A percentile compares a stretch with the other conserved stretches of the same genome.
Conservation (phyloP, 1,139 yeast genomes). For the Debaryomycetaceae sp. region DNA sequence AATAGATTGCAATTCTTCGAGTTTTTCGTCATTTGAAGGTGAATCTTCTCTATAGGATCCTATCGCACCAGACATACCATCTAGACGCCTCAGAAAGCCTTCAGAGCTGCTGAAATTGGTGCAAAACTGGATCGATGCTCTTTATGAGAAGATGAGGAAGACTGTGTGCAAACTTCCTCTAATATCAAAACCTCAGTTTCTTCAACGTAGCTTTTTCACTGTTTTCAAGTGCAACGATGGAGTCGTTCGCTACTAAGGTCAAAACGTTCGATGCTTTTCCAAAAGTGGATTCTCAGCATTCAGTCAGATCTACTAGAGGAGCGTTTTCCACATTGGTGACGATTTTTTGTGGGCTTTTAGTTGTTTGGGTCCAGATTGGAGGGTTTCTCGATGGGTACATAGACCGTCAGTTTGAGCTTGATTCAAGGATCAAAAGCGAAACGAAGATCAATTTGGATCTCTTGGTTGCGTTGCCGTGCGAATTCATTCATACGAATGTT, state of each 20-base stretch:
- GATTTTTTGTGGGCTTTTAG: constrained; percentile 55
- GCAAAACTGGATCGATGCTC: no score
- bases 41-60: no score
- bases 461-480: constrained; percentile 83
- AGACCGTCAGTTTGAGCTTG: constrained; percentile 76
- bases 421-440: constrained; percentile 55
- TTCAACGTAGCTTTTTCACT: constrained; percentile 44
- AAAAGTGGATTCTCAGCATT: constrained; percentile 74
- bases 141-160: not conserved
- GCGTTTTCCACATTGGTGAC: constrained; percentile 72
- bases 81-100: no score
- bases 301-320: constrained; percentile 72
- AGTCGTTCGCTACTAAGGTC: constrained; percentile 37
- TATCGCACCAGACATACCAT: no score
- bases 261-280: constrained; percentile 88
- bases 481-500: constrained; percentile 68
- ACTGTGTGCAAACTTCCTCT: not conserved
- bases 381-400: constrained; percentile 80
- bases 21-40: no score
- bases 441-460: constrained; percentile 76
- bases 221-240: constrained; percentile 45
- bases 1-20: no score
- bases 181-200: constrained; percentile 30
- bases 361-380: constrained; percentile 86
- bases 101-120: no score